Evolutionary conservation across 2,329 filamentous ascomycete species (phyloP), one percentile per base, ranked within the genome.

Genomic region (Curvularia eragrostidis): DNA sequence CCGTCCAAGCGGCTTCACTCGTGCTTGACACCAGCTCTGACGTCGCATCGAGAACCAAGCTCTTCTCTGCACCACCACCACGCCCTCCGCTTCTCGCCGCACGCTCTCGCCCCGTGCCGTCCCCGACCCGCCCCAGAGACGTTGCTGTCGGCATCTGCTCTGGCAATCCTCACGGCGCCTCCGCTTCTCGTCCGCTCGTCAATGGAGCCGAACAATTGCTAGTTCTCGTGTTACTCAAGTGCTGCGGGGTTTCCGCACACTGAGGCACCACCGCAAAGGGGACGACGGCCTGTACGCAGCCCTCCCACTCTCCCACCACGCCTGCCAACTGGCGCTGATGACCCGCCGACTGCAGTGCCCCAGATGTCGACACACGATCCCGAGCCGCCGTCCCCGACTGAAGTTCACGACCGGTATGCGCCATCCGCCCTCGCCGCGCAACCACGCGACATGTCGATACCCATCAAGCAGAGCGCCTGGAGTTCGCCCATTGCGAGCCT

Each of bases 211-310:
- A 64, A 74, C 70, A 75, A 76, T 65, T 71, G 75, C 69, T 78
- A 78, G 73, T 68, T 66, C 71, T 71, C 67, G 73, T 74, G 70
- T 75, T 65, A 74, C 73, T 72, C 71, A 63, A 73, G 75, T 77
- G 76, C 75, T 78, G 76, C 76, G 76, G 75, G 75, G 75, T 63
- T 72, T 75, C 74, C 75, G 75, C 75, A 72, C 75, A 76, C 75
- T 75, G 74, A 74, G 73, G 71, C 74, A 69, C 70, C 74, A 69
- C 70, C 59, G 56, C 59, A 63, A 59, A 68, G 73, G 72, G 74
- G 74, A 75, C 73, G 73, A 75, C 74, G 74, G 73, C 70, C 67
- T 70, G 74, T 75, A 76, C 52, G 74, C 61, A 52, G 28, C 34
- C 48, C 38, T 23, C 53, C 42, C 18, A 30, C 41, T 18, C 43